Evolutionary conservation across 352 stramenopile genomes (phyloP).

Genomic region (Phytophthora tentaculata): DNA sequence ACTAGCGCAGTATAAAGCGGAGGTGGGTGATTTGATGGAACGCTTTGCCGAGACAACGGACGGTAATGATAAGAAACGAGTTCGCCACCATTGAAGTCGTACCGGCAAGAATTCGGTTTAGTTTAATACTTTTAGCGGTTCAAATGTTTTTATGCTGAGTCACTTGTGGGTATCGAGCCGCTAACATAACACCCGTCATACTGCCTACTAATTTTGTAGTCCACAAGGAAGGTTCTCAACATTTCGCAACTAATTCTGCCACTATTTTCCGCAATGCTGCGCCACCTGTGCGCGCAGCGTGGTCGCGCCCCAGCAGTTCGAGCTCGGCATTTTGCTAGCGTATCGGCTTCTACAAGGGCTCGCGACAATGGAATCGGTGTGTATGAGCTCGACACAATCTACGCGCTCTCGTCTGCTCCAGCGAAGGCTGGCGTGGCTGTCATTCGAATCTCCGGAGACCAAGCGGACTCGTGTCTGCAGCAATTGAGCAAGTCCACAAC

Average conservation of each 20-base stretch:
- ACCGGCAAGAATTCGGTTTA: too few relatives aligned
- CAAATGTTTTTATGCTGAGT: too few relatives aligned
- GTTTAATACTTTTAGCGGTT: too few relatives aligned
- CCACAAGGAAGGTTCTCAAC: conserved; percentile 4
- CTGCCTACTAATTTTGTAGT: conserved; percentile 5
- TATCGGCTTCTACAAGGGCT: not conserved
- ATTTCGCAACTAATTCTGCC: conserved; percentile 9
- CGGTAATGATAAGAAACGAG: not conserved
- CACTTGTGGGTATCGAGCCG: too few relatives aligned
- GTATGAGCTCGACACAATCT: conserved; percentile 88
- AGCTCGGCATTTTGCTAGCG: conserved; percentile 20
- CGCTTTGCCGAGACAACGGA: not conserved
- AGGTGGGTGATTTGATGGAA: not conserved
- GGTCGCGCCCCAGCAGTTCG: conserved; percentile 5
- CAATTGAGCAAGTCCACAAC: conserved; percentile 50
- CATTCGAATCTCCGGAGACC: conserved; percentile 86
- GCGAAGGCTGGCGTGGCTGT: conserved; percentile 89
- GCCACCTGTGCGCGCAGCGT: conserved; percentile 8
- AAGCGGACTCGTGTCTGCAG: conserved; percentile 68
- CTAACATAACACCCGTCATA: conserved; percentile 1
- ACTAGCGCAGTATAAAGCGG: not conserved
- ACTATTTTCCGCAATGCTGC: conserved; percentile 20
- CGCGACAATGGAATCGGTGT: conserved; percentile 6
- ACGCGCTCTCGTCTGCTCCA: conserved; percentile 88
- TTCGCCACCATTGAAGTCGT: too few relatives aligned